These are phyloP conservation scores for Ceratocystis albifundus DNA, from an alignment of 2,329 filamentous ascomycete species.

Conservation along the genomic window DNA sequence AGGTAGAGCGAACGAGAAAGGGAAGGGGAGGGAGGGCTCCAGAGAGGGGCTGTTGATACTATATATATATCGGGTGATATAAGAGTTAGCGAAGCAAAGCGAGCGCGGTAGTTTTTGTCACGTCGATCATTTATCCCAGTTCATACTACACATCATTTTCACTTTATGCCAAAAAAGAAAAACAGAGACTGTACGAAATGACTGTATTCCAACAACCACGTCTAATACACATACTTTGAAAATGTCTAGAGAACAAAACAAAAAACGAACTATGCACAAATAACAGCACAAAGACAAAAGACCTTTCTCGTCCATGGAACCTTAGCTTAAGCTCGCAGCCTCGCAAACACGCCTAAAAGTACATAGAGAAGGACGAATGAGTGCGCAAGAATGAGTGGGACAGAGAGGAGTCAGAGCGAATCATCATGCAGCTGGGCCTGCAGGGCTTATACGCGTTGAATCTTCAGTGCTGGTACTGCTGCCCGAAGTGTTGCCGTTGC, in stretches of 20 bases:
- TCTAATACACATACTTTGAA: constrained; percentile 12
- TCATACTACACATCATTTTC: not conserved
- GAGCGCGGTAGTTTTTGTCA: not conserved
- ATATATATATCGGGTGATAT: not conserved
- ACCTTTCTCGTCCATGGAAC: not conserved
- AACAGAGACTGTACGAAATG: constrained; percentile 12
- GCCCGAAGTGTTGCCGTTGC: constrained; percentile 6
- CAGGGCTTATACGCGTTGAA: not conserved
- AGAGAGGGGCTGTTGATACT: not conserved
- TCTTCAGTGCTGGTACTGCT: constrained; percentile 14
- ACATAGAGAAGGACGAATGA: not conserved
- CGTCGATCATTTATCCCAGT: not conserved
- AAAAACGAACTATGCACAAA: constrained; percentile 17
- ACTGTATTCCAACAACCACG: constrained; percentile 21
- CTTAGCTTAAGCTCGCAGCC: not conserved
- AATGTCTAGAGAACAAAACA: constrained; percentile 13
- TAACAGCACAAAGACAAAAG: constrained; percentile 18
- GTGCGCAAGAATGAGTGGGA: not conserved
- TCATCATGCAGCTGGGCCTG: constrained; percentile 7
- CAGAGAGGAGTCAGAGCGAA: not conserved
- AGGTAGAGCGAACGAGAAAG: not conserved
- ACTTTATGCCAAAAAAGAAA: constrained; percentile 4
- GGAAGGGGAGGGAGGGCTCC: too few species aligned
- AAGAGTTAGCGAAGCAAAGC: not conserved
- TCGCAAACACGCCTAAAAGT: not conserved